Evolutionary conservation across 768 basidiomycete genomes (phyloP), one percentile per base, ranked within the genome.

Genomic region (Leccinum longicurvipes): DNA sequence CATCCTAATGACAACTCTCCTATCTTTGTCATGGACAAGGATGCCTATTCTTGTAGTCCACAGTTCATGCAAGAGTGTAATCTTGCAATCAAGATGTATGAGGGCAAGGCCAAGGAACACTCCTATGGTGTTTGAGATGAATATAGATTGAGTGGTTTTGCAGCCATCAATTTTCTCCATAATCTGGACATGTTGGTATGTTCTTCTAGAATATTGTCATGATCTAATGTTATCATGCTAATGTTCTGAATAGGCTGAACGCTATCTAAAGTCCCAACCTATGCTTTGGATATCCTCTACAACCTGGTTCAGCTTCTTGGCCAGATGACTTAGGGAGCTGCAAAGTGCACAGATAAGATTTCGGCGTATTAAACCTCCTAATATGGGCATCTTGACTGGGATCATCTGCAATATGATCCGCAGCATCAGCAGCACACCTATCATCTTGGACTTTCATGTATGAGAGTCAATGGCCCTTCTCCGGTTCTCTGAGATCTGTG

Each of bases 361-460:
- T 1, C 10, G 15, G 5, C 12, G 10, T 5, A 31, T 52, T 1
- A 21, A 56, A 11, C 60, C 60, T 4, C 36, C 58, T 1, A 61
- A 61, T 28, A 15, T 60, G 24, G 55, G 51, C 3, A n/a, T 60
- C 0, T 17, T 61, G 0, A 61, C 60, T 2, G 58, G 60, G 3
- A 39, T 61, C 5, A 2, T 61, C 0, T 52, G 51, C 24, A 27
- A 47, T 21, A 44, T 61, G 49, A n/a, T n/a, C n/a, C n/a, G n/a
- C n/a, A n/a, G n/a, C n/a, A n/a, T n/a, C n/a, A n/a, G n/a, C n/a
- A n/a, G 42, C 14, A 61, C 58, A n/a, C 53, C 36, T 17, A 39
- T 39, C 36, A 39, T 39, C 17, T 39, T 39, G 36, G 36, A 39
- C 36, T 17, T 10, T 39, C 36, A 39, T 39, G 36, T 39, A 12